A percentile compares a stretch with the other conserved stretches of the same genome.
Evolutionary conservation across 163 green algal species (phyloP).

Genomic region (Chlorella variabilis): DNA sequence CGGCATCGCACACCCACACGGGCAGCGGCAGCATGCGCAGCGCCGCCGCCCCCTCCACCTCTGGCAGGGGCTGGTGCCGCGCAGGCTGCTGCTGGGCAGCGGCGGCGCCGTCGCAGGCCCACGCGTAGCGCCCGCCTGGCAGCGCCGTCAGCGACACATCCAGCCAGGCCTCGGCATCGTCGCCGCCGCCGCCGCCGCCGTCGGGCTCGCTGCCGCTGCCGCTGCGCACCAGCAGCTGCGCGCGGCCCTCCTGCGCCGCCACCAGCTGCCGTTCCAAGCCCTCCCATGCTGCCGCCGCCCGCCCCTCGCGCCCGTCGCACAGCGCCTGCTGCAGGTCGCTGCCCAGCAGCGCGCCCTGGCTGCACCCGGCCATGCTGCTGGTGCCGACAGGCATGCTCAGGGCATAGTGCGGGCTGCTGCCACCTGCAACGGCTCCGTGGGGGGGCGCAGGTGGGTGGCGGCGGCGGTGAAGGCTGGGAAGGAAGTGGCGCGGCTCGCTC

Average conservation of each 20-base stretch:
- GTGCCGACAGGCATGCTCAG: background rate
- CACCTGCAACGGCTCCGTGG: background rate
- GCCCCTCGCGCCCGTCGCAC: background rate
- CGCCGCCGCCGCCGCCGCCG: background rate
- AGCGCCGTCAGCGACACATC: conserved; percentile 18
- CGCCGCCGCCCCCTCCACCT: background rate
- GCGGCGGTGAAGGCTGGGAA: background rate
- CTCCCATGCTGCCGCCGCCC: background rate
- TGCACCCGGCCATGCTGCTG: background rate
- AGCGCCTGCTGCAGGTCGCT: conserved; percentile 3
- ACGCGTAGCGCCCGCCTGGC: conserved; percentile 6
- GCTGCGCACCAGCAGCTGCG: conserved; percentile 11
- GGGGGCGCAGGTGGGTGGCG: too few relatives aligned
- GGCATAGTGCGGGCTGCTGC: background rate
- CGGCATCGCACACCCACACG: conserved; percentile 9
- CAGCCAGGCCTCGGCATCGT: background rate
- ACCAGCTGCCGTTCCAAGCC: background rate
- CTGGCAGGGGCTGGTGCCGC: background rate
- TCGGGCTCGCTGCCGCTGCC: background rate
- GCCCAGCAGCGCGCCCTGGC: background rate
- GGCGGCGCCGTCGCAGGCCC: background rate
- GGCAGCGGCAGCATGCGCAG: conserved; percentile 8
- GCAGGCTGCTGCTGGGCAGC: background rate
- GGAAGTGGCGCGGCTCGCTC: too few relatives aligned
- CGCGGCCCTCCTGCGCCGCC: background rate